Evolutionary conservation across 768 basidiomycete genomes (phyloP), one percentile per base, ranked within the genome.

Genomic region (Clitopilus hobsonii): DNA sequence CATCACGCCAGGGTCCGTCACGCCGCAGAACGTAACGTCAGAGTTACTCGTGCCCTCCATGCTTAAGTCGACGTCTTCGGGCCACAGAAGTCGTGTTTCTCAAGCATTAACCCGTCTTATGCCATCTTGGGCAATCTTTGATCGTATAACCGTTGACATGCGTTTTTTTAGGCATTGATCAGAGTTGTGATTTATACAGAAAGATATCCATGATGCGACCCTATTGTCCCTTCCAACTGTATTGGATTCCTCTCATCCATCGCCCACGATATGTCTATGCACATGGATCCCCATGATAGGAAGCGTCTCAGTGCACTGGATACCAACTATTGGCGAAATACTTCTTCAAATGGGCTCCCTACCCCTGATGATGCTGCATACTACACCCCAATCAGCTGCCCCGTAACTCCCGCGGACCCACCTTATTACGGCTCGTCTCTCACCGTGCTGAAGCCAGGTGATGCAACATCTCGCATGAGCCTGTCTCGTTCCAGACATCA

Each of bases 1-100:
- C 32, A 36, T 36, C 32, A 36, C 32, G 32, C 32, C 32, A 36
- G 32, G 32, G 32, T 4, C 10, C n/a, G 32, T 36, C 32, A 36
- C 32, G 32, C 32, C 32, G 32, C n/a, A 36, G 32, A n/a, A 11
- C 13, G 32, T 36, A 36, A 36, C 41, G 22, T 23, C 16, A 18
- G 41, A 45, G 41, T 18, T 45, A 45, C 41, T 45, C 41, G 41
- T 45, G 41, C n/a, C 41, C 41, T 45, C 41, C 41, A 45, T 45
- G 41, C 41, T 45, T 45, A 45, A 45, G 22, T 18, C 41, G 18
- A 45, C 41, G 22, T 18, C n/a, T 45, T 45, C 22, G 41, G 22
- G 41, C 18, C 10, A 45, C 41, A 45, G n/a, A 23, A 36, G 13
- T 11, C 32, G 13, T 36, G 41, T 45, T 45, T 45, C 18, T 20